Conservation (phyloP, 768 basidiomycete species). For the Hydnomerulius pinastri region DNA sequence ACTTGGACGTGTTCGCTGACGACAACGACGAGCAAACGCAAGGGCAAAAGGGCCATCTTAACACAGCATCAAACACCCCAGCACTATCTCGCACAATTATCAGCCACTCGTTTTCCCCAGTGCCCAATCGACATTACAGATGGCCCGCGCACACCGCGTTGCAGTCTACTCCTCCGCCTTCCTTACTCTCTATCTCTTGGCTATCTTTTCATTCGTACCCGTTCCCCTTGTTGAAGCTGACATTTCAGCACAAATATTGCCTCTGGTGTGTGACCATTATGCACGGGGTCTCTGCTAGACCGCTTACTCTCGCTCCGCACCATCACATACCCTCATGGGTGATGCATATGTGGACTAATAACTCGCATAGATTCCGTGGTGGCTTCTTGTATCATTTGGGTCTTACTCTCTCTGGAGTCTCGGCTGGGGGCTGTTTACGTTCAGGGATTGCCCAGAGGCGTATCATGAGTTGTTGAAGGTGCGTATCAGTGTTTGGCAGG, state of each 20-base stretch:
- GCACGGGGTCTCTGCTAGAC: too few relatives aligned
- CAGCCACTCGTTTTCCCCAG: too few relatives aligned
- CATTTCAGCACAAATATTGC: slow-evolving; percentile 51
- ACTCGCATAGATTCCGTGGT: slow-evolving; percentile 70
- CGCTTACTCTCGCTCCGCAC: too few relatives aligned
- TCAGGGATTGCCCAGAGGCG: slow-evolving; percentile 79
- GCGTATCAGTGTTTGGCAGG: neutral
- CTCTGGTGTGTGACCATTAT: slow-evolving; percentile 49
- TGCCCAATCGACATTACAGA: too few relatives aligned
- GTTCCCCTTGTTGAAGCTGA: slow-evolving; percentile 54
- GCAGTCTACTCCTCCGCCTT: slow-evolving; percentile 45
- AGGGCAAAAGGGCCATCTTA: too few relatives aligned
- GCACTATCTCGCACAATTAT: too few relatives aligned
- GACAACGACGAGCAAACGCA: too few relatives aligned
- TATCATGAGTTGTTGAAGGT: slow-evolving; percentile 69
- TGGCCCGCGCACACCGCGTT: slow-evolving; percentile 66
- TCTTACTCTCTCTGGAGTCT: slow-evolving; percentile 78
- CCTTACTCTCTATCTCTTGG: slow-evolving; percentile 54
- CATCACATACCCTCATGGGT: neutral
- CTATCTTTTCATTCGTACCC: slow-evolving; percentile 50
- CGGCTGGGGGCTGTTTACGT: slow-evolving; percentile 72
- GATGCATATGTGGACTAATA: neutral
- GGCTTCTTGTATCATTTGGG: slow-evolving; percentile 78
- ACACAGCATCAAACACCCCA: too few relatives aligned
- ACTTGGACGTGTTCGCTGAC: too few relatives aligned